Conservation (phyloP, 768 basidiomycete species). For the Calocera cornea region DNA sequence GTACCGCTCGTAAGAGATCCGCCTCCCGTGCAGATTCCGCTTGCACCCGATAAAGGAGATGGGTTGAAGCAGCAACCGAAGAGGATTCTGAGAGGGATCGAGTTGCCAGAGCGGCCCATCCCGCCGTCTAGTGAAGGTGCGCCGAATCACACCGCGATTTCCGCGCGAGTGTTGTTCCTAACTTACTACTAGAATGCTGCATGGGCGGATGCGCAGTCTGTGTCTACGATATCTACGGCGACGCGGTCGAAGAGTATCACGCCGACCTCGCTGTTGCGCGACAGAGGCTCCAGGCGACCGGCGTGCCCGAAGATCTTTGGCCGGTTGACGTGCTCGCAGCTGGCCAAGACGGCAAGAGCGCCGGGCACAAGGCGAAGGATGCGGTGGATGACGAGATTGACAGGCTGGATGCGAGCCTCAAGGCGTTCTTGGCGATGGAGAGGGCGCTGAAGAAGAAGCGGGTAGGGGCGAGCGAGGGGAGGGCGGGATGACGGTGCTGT, state of each 20-base stretch:
- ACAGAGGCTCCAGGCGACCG: conserved; percentile 33
- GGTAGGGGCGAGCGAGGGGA: background rate
- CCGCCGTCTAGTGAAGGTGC: conserved; percentile 55
- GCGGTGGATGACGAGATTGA: conserved; percentile 18
- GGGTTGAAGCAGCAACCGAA: background rate
- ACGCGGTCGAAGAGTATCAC: conserved; percentile 50
- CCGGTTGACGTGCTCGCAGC: conserved; percentile 36
- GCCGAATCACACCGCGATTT: conserved; percentile 14
- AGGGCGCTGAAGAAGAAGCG: conserved; percentile 37
- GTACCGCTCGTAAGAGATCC: background rate
- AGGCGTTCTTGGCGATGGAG: conserved; percentile 64
- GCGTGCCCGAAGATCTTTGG: conserved; percentile 51
- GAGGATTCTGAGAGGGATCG: conserved; percentile 28
- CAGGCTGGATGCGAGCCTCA: conserved; percentile 30
- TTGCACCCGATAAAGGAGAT: background rate
- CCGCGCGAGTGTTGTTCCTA: background rate
- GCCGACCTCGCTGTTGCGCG: conserved; percentile 39
- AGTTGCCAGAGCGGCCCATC: conserved; percentile 47
- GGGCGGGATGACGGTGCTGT: background rate
- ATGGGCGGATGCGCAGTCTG: conserved; percentile 93
- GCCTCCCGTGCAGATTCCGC: background rate
- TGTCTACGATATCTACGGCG: conserved; percentile 77
- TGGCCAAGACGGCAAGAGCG: conserved; percentile 9
- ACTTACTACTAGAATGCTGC: conserved; percentile 57
- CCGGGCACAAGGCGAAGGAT: background rate